Evolutionary conservation across 1,284 basidiomycete species (phyloP), one percentile per base, ranked within the genome.

Genomic region (Austroboletus novae-zelandiae): DNA sequence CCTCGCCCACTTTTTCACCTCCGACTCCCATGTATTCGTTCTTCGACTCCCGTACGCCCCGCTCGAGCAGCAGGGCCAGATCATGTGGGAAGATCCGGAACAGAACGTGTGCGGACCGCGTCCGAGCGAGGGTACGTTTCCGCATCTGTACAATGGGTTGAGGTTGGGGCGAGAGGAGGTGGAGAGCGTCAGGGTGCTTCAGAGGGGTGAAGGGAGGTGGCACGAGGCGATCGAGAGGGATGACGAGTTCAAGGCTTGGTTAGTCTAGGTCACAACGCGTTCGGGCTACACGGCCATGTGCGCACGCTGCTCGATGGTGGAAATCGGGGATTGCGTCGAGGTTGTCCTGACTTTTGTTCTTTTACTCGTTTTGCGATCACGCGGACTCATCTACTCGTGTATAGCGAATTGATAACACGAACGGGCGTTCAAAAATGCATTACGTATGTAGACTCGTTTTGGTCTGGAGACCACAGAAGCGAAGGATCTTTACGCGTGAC

Each of bases 81-180:
- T 69, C 47, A 52, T 36, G 40, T 65, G 64, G 64, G 67, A 68
- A n/a, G 47, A 39, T 9, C 64, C 67, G 1, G 43, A 63, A 1
- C 36, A 40, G 1, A 42, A 52, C 1, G 58, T 60, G 34, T 69
- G 64, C 14, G 65, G 64, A 3, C 47, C 60, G 9, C 52, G 65
- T 0, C 56, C 60, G 1, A 56, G 56, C 9, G 64, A 66, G 47
- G 64, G 64, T 2, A 10, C 51, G 45, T 66, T 69, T 43, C 67
- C 64, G 1, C 64, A 66, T 20, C 8, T 66, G 53, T 66, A 68
- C 30, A 69, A 65, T 15, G 57, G 47, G 23, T 17, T 68, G 9
- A 56, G 18, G 48, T 3, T 66, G 13, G 67, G 64, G 9, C 51
- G 41, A 25, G 53, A 48, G 0, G 56, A 66, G 51, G 50, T 67